A percentile compares a stretch with the other conserved stretches of the same genome.
These are phyloP conservation scores for Abelmoschus esculentus DNA, from an alignment of 345 rosid species.

Conservation along the genomic window DNA sequence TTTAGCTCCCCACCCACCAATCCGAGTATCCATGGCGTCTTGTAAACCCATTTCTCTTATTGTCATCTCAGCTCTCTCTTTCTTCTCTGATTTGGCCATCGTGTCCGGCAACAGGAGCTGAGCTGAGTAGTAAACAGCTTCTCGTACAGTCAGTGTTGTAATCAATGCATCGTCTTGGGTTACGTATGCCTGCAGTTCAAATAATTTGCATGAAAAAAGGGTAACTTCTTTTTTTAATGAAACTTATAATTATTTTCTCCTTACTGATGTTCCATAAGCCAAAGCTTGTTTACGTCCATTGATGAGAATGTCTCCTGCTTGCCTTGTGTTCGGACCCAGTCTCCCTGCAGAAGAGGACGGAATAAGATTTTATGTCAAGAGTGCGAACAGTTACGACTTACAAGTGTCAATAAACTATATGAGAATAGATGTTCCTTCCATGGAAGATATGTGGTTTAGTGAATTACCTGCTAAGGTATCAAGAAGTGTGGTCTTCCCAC, in stretches of 20 bases:
- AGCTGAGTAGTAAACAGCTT: slow-evolving; percentile 47
- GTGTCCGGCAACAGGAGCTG: slow-evolving; percentile 49
- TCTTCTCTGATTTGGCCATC: slow-evolving; percentile 34
- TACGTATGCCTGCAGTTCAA: slow-evolving; percentile 33
- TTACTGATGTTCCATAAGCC: slow-evolving; percentile 52
- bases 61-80: slow-evolving; percentile 38
- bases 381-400: no score
- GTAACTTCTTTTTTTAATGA: neutral
- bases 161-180: slow-evolving; percentile 43
- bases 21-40: slow-evolving; percentile 32
- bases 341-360: slow-evolving; percentile 27
- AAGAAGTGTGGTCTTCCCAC: slow-evolving; percentile 40
- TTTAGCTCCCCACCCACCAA: slow-evolving; percentile 40
- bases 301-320: slow-evolving; percentile 39
- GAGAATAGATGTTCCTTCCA: no score
- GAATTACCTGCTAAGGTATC: slow-evolving; percentile 35
- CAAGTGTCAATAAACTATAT: no score
- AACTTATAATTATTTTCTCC: neutral
- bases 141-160: slow-evolving; percentile 35
- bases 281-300: slow-evolving; percentile 37
- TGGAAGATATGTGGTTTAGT: neutral
- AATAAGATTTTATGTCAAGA: no score
- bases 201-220: neutral
- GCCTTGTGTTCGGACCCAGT: slow-evolving; percentile 24
- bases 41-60: slow-evolving; percentile 48